Evolutionary conservation across 805 yeast species (phyloP).

Genomic region (Pichia nanzhaoensis): DNA sequence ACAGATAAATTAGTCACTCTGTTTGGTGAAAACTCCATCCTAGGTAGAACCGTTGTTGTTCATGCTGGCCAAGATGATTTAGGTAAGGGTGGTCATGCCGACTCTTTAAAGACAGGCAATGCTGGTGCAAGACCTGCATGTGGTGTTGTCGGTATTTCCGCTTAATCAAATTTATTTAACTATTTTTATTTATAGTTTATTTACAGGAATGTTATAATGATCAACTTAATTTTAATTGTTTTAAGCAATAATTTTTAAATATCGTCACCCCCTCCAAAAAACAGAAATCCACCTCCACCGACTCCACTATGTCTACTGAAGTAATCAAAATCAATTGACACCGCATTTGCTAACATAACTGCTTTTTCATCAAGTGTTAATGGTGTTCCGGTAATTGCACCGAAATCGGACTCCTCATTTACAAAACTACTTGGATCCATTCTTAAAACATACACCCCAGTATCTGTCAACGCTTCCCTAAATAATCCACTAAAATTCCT

Average conservation of each 20-base stretch:
- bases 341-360: slow-evolving; percentile 76
- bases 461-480: slow-evolving; percentile 87
- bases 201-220: not conserved
- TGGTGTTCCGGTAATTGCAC: slow-evolving; percentile 34
- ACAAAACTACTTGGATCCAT: slow-evolving; percentile 70
- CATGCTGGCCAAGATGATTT: slow-evolving; percentile 91
- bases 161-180: slow-evolving; percentile 25
- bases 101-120: slow-evolving; percentile 91
- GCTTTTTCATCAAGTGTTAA: slow-evolving; percentile 80
- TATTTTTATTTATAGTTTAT: not conserved
- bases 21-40: slow-evolving; percentile 77
- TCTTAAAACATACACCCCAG: slow-evolving; percentile 78
- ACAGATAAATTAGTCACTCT: slow-evolving; percentile 73
- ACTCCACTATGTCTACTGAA: slow-evolving; percentile 84
- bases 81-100: slow-evolving; percentile 90
- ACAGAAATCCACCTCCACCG: slow-evolving; percentile 41
- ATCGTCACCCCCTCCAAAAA: slow-evolving; percentile 15
- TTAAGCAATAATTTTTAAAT: not conserved
- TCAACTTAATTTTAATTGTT: not conserved
- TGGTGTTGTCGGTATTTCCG: slow-evolving; percentile 86
- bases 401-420: slow-evolving; percentile 48
- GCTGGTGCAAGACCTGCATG: slow-evolving; percentile 99
- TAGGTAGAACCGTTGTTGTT: slow-evolving; percentile 94
- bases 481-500: slow-evolving; percentile 95
- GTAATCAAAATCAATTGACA: slow-evolving; percentile 92